These are phyloP conservation scores for Trichoderma sp. DNA, from an alignment of 2,329 filamentous ascomycete genomes.

Conservation along the genomic window DNA sequence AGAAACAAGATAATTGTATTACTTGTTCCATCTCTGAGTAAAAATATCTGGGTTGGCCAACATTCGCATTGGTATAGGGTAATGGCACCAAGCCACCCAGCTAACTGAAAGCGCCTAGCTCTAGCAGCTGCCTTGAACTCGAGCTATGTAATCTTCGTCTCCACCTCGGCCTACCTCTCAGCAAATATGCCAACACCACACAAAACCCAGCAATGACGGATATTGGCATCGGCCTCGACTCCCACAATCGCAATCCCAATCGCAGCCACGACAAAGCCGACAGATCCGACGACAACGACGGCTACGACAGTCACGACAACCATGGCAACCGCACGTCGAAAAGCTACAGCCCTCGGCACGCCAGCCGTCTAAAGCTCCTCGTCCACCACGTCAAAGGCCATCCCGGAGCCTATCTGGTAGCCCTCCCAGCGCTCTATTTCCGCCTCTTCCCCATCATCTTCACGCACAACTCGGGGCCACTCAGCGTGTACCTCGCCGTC, in stretches of 20 bases:
- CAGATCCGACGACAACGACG: not conserved
- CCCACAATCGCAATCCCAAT: constrained; percentile 11
- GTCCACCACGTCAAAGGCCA: constrained; percentile 14
- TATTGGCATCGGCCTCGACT: constrained; percentile 16
- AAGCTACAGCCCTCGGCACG: constrained; percentile 1
- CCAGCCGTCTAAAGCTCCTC: not conserved
- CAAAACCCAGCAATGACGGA: constrained; percentile 21
- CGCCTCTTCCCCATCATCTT: constrained; percentile 23
- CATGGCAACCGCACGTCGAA: not conserved
- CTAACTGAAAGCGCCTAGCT: not conserved
- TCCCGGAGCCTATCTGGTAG: constrained; percentile 13
- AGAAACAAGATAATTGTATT: no score
- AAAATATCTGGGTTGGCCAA: not conserved
- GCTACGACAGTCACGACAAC: not conserved
- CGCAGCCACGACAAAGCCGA: constrained; percentile 12
- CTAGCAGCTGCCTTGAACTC: not conserved
- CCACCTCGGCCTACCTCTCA: constrained; percentile 1
- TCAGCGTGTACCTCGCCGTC: constrained; percentile 24
- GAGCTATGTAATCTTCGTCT: not conserved
- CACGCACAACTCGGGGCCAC: constrained; percentile 24
- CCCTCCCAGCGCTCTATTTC: constrained; percentile 21
- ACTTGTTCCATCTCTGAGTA: no score
- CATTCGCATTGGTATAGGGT: not conserved
- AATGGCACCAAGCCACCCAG: not conserved
- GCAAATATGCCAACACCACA: not conserved